Base-by-base conservation (phyloP, 163 green algal species). In the Scenedesmus sp. region DNA sequence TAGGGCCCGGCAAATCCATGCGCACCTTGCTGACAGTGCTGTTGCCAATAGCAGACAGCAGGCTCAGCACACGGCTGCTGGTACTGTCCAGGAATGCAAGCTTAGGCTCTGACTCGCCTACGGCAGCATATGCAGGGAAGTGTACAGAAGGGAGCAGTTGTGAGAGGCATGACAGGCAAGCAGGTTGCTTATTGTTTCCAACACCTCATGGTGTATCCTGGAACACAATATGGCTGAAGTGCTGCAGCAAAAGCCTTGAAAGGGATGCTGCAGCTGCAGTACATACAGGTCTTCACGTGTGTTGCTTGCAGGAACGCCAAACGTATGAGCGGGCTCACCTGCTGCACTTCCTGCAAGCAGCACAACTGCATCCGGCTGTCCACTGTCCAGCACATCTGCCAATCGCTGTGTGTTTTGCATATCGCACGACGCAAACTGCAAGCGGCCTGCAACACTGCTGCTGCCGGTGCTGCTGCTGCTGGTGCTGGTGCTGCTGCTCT, bases 21-120 rank as follows among this genome's bases (percentile, higher is more conserved):
- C 56, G 66, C 66, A 91, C 87, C 87, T 91, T 85, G 20, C n/a
- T 76, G 34, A 86, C 56, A 2, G 23, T 60, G 73, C 56, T 91
- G 87, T 52, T 60, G 55, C 56, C n/a, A 3, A 91, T 73, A 20
- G 87, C 73, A 13, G 74, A 26, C 3, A 91, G 87, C 56, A 91
- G 23, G 34, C 52, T 55, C 23, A 91, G 70, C 13, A 85, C 77
- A 34, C 26, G 70, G 23, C 52, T 20, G 9, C 56, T 85, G 87
- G 52, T 85, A 55, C 23, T 86, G 70, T 10, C 12, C 1, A 91
- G 56, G 34, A 86, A 57, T 8, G 46, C 52, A 55, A 91, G 87
- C 52, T 84, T 34, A 5, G 26, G 9, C 55, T 70, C 3, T 52
- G 55, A 70, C 0, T 15, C 4, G 4, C 54, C 82, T 87, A 34